Percentiles rank a stretch among this genome's conserved stretches.
Evolutionary conservation across 1,139 yeast species (phyloP).

Genomic region (Suhomyces yuchorum): DNA sequence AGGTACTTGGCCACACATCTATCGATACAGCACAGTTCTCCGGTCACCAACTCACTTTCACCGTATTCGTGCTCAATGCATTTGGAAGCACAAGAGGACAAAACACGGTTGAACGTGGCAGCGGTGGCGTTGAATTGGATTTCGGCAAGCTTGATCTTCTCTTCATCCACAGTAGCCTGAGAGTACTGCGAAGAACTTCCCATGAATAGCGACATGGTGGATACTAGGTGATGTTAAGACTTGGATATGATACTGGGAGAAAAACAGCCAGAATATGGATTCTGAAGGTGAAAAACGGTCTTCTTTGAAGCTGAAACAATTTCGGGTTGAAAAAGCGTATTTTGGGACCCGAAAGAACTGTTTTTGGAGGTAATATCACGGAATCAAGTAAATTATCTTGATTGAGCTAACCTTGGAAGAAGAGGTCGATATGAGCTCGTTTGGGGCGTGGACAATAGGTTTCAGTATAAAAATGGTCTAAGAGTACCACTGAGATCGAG

Average conservation of each 20-base stretch:
- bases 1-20: slow-evolving; percentile 78
- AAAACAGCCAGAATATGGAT: background rate
- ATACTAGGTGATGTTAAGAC: background rate
- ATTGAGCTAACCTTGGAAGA: background rate
- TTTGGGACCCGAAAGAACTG: background rate
- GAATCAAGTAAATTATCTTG: background rate
- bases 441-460: background rate
- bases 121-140: slow-evolving; percentile 77
- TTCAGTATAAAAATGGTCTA: background rate
- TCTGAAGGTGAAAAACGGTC: background rate
- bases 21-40: slow-evolving; percentile 74
- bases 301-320: background rate
- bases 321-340: background rate
- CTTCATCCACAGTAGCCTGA: slow-evolving; percentile 57
- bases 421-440: background rate
- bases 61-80: slow-evolving; percentile 77
- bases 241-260: background rate
- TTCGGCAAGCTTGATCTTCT: slow-evolving; percentile 68
- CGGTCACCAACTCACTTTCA: slow-evolving; percentile 77
- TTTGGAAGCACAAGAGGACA: slow-evolving; percentile 61
- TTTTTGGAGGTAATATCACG: background rate
- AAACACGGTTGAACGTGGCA: slow-evolving; percentile 61
- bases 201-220: slow-evolving; percentile 65
- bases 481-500: background rate
- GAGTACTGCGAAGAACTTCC: slow-evolving; percentile 48